Base-by-base conservation (phyloP, 495 filamentous ascomycete species). In the Xylaria bambusicola region DNA sequence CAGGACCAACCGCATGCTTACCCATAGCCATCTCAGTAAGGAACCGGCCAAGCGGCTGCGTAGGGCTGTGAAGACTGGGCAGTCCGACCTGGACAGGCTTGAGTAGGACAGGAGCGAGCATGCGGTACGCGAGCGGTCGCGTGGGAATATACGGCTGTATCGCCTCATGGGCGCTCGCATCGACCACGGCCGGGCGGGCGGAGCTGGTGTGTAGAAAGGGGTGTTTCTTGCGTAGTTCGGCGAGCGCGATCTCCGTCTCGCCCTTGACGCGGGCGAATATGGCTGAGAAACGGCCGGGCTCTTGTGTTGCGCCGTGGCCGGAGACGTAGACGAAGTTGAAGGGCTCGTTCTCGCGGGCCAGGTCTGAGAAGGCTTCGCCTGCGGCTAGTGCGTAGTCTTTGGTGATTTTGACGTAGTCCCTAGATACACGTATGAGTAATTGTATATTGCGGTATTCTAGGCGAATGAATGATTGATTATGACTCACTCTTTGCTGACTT, bases 251-350 rank as follows among this genome's bases (percentile, higher is more conserved):
- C 66, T 92, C 88, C 15, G 81, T 74, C 57, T 84, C 74, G 1
- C 88, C 88, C 68, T 92, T 91, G 29, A 87, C 72, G 33, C 78
- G 66, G 4, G 75, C 85, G 56, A 84, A 88, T 23, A 85, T 66
- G 20, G 82, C 70, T 0, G 83, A 80, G 52, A 86, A 78, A 1
- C 70, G 62, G 2, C 77, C 78, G 0, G 85, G 84, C 5, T 70
- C 71, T 12, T 66, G 70, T 23, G 78, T 82, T 0, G 78, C 72
- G 29, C 82, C 81, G 56, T 78, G 77, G 24, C 88, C 88, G 0
- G 87, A 89, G 45, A 92, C 81, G 66, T 86, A 86, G 63, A 91
- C 75, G 63, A 91, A 91, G 40, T 81, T 83, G 73, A 92, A 85
- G 15, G 83, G 75, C 40, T 79, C 67, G 15, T 65, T 59, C 15